phyloP scores from a whole-genome alignment of 768 basidiomycete species.

The Hygrophorus pudorinus region DNA sequence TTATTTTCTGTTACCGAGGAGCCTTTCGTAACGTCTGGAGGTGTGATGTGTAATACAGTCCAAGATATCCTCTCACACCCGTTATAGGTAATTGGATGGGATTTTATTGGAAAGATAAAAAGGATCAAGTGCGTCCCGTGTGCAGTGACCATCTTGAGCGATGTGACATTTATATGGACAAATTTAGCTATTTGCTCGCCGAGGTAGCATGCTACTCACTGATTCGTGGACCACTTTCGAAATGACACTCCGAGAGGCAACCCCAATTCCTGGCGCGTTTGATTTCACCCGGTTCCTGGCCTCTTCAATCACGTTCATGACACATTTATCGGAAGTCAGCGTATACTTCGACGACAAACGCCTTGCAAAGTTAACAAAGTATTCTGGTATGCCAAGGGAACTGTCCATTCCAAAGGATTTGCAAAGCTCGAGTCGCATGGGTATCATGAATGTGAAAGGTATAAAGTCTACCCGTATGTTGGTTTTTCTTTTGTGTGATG shows the following conservation, averaged over 20 bases:
- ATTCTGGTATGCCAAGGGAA: conserved; percentile 37
- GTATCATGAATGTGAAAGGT: conserved; percentile 58
- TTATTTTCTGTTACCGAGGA: conserved; percentile 78
- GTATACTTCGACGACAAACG: conserved; percentile 77
- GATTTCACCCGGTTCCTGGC: conserved; percentile 86
- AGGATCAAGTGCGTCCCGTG: conserved; percentile 56
- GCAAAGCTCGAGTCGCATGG: conserved; percentile 41
- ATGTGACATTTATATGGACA: conserved; percentile 5
- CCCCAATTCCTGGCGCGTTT: conserved; percentile 71
- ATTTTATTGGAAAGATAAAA: conserved; percentile 93
- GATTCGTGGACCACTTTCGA: conserved; percentile 78
- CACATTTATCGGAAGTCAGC: conserved; percentile 60
- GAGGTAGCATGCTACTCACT: conserved; percentile 47
- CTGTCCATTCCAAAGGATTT: conserved; percentile 48
- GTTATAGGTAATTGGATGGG: conserved; percentile 79
- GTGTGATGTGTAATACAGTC: conserved; percentile 25
- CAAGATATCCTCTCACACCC: conserved; percentile 13
- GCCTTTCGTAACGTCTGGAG: conserved; percentile 74
- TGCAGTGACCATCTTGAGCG: neutral
- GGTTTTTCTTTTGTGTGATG: neutral
- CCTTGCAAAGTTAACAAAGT: conserved; percentile 58
- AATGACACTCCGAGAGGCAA: conserved; percentile 77
- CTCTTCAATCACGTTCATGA: conserved; percentile 92
- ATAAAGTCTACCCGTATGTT: conserved; percentile 56
- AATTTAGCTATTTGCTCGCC: conserved; percentile 66